Evolutionary conservation across 352 stramenopile genomes (phyloP), one percentile per base, ranked within the genome.

Genomic region (Phytophthora boehmeriae): DNA sequence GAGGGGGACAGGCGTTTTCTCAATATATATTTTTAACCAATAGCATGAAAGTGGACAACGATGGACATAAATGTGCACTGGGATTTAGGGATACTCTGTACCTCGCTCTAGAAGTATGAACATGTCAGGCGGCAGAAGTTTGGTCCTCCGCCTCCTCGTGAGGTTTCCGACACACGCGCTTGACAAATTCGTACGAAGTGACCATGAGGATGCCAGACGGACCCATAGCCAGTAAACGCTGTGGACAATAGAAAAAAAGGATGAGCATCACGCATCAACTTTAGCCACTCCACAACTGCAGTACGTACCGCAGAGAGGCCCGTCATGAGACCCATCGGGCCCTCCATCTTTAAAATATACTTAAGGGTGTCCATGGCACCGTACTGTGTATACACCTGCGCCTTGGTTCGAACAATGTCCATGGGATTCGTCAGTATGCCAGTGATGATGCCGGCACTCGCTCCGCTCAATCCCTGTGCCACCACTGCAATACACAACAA

Each of bases 151-250:
- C 39, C 41, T 56, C 59, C 10, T 59, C 54, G 42, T 75, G 71
- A 14, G 76, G 71, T 59, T 86, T 93, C 50, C 79, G 76, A 20
- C 83, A 92, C 66, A 92, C 79, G 54, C 88, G 86, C 78, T 96
- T 96, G 49, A 96, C 84, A 46, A 96, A 91, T 71, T 96, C 89
- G 70, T 96, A 96, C 20, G 89, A 92, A 13, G 89, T 87, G 48
- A 96, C 84, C 63, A 96, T 78, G 28, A 96, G 74, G 43, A 95
- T 75, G 19, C 89, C 89, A 1, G 86, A 95, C 32, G 89, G 89
- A 1, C 83, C 87, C 73, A 93, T 93, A 2, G 86, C 77, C 38
- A 94, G 69, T 41, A 96, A 64, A 8, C 87, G 85, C 87, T 96
- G 46, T 42, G 34, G 1, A 53, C 20, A 10, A 35, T 27, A 35